Evolutionary conservation across 2,329 filamentous ascomycete genomes (phyloP), one percentile per base, ranked within the genome.

Genomic region (Aspergillus pseudotamarii): DNA sequence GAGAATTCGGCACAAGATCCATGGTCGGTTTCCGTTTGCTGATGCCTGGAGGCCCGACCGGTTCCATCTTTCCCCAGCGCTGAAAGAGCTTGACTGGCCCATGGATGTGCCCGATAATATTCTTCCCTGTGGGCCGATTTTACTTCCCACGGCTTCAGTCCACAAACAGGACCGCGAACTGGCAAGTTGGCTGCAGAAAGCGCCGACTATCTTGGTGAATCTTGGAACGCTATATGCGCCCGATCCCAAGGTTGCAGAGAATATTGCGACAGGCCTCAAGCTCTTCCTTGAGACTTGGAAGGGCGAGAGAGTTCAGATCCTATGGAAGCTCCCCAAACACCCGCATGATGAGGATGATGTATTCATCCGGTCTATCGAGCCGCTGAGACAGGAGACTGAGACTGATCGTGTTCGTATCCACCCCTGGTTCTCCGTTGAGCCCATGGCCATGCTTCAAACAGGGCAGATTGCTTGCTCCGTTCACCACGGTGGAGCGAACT

Each of bases 191-290:
- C 72, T 85, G 4, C 64, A 69, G 0, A 68, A 71, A 3, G 76
- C 73, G 0, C 80, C 81, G 2, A 85, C 82, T 0, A 70, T 86
- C 0, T 76, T 83, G n/a, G 75, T 86, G 38, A 84, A 83, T 63
- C 70, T 85, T 1, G 84, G 84, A 0, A 81, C 82, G 0, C 73
- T 79, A 3, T 70, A 74, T 54, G 68, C 66, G 0, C 68, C 76
- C 4, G 68, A 72, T 0, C 69, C 76, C 3, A 68, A 73, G 0
- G 74, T 80, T 54, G 80, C 79, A 0, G 55, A 72, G 9, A 78
- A 81, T 36, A 76, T 85, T 36, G 78, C 79, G 0, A 54, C 48
- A 0, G 79, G 78, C 0, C 43, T 85, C 3, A 72, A 71, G 10
- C 64, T 69, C 0, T 71, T 81, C 2, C 69, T 85, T 0, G 70